A percentile compares a stretch with the other conserved stretches of the same genome.
phyloP scores from a whole-genome alignment of 148 eudicot species.

The Dianthus caryophyllus region DNA sequence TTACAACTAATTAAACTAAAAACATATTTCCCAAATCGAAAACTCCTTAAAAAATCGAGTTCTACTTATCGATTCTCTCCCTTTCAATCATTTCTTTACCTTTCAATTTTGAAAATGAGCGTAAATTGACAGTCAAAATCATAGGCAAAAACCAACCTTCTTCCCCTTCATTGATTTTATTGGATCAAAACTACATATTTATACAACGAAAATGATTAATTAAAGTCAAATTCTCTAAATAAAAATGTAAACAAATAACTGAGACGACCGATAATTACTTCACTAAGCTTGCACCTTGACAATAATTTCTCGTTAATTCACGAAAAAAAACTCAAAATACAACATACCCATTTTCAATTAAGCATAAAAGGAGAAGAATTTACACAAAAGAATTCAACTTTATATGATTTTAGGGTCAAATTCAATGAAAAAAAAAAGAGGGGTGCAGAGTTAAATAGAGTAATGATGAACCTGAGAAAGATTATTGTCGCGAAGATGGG shows the following conservation, averaged over 20 bases:
- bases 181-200: too few species aligned
- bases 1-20: background rate
- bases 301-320: background rate
- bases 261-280: background rate
- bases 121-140: too few species aligned
- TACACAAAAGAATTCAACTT: constrained; percentile 6
- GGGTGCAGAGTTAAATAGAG: background rate
- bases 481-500: constrained; percentile 79
- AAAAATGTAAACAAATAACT: too few species aligned
- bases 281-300: background rate
- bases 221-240: too few species aligned
- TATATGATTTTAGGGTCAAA: background rate
- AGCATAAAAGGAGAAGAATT: constrained; percentile 1
- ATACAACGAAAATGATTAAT: too few species aligned
- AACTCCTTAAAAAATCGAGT: background rate
- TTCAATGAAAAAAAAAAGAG: background rate
- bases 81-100: too few species aligned
- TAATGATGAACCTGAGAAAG: constrained; percentile 46
- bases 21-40: background rate
- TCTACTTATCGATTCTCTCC: background rate
- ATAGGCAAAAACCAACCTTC: too few species aligned
- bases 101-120: too few species aligned
- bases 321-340: background rate
- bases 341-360: constrained; percentile 6
- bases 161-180: too few species aligned